Conservation (phyloP, 768 basidiomycete genomes). For the Crucibulum laeve region DNA sequence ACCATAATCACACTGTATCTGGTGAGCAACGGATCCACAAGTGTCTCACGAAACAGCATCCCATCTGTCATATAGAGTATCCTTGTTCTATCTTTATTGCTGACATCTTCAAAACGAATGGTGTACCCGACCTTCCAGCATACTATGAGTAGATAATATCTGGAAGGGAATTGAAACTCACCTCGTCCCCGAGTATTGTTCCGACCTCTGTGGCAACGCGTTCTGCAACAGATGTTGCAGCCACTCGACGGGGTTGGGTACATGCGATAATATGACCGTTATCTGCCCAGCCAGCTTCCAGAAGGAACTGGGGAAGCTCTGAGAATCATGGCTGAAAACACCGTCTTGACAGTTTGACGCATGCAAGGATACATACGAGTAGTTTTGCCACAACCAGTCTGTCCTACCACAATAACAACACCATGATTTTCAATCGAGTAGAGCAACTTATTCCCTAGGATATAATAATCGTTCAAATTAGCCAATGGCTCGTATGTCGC, state of each 20-base stretch:
- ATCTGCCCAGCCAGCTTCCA: constrained; percentile 89
- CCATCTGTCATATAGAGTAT: constrained; percentile 98
- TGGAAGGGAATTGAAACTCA: constrained; percentile 20
- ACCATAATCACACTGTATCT: constrained; percentile 97
- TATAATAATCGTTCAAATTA: constrained; percentile 1
- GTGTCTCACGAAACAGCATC: constrained; percentile 92
- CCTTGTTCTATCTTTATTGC: constrained; percentile 76
- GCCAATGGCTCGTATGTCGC: background rate
- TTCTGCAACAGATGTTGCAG: constrained; percentile 90
- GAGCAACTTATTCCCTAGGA: constrained; percentile 33
- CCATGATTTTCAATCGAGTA: constrained; percentile 82
- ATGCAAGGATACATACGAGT: constrained; percentile 70
- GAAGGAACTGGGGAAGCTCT: constrained; percentile 95
- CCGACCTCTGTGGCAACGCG: constrained; percentile 95
- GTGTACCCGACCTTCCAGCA: constrained; percentile 85
- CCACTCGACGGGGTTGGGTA: constrained; percentile 90
- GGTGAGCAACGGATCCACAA: constrained; percentile 88
- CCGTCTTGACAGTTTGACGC: constrained; percentile 3
- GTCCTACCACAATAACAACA: constrained; percentile 85
- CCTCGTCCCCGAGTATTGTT: constrained; percentile 83
- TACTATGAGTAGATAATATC: background rate
- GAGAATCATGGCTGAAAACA: constrained; percentile 14
- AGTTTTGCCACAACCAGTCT: constrained; percentile 97
- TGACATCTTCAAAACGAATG: constrained; percentile 94
- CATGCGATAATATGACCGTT: constrained; percentile 85